Percentiles rank a stretch among this genome's conserved stretches.
These are phyloP conservation scores for Fusarium transvaalense DNA, from an alignment of 2,329 filamentous ascomycete species.

Conservation along the genomic window DNA sequence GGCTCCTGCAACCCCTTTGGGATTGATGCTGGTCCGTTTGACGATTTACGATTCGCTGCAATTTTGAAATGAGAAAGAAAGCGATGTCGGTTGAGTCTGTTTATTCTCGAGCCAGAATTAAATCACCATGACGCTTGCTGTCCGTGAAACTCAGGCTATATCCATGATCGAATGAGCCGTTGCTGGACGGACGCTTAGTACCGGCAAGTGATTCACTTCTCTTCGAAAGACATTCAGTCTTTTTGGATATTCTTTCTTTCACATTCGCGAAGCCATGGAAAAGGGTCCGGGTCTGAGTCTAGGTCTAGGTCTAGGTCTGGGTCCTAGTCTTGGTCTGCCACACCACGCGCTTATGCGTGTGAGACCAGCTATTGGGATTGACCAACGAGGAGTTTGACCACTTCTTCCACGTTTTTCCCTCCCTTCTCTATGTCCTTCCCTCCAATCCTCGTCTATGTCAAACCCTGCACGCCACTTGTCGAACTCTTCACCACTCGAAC, in stretches of 20 bases:
- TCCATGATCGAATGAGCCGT: conserved; percentile 1
- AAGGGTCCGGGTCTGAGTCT: background rate
- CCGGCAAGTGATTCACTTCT: conserved; percentile 13
- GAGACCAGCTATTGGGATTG: conserved; percentile 34
- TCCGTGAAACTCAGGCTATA: conserved; percentile 1
- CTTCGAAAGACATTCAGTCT: background rate
- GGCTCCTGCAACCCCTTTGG: conserved; percentile 44
- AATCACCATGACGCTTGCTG: conserved; percentile 44
- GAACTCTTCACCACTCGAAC: conserved; percentile 29
- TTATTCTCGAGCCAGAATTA: conserved; percentile 26
- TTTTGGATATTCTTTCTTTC: conserved; percentile 1
- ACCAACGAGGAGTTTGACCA: conserved; percentile 31
- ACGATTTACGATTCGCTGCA: conserved; percentile 33
- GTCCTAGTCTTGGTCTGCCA: conserved; percentile 16
- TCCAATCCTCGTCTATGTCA: conserved; percentile 26
- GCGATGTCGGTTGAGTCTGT: conserved; percentile 36
- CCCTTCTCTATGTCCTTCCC: conserved; percentile 33
- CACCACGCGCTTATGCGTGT: conserved; percentile 38
- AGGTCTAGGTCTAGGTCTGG: conserved; percentile 7
- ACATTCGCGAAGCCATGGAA: conserved; percentile 16
- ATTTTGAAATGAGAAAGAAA: conserved; percentile 15
- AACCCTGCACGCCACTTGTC: conserved; percentile 42
- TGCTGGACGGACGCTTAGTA: conserved; percentile 22
- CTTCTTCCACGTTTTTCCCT: conserved; percentile 48
- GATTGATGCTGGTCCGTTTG: conserved; percentile 40